phyloP scores from a whole-genome alignment of 1,284 basidiomycete species.

The Malassezia slooffiae region DNA sequence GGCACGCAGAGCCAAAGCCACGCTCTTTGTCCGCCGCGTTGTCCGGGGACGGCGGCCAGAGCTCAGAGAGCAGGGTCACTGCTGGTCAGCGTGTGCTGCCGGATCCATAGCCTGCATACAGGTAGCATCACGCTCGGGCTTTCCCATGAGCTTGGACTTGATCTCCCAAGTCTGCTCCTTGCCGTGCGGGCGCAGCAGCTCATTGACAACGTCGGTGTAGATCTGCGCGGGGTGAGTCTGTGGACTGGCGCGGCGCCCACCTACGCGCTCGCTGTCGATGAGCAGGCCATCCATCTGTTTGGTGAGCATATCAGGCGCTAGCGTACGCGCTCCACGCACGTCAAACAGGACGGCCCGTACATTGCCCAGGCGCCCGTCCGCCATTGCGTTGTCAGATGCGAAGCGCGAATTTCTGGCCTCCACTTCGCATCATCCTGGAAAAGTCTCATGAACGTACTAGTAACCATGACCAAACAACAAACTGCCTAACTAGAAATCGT shows the following conservation, averaged over 20 bases:
- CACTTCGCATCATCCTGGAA: no score
- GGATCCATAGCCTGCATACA: no score
- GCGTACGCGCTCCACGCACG: not conserved
- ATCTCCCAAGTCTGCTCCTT: slow-evolving; percentile 47
- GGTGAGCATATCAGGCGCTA: no score
- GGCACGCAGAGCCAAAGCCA: slow-evolving; percentile 30
- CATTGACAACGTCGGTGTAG: slow-evolving; percentile 45
- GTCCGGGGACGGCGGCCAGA: slow-evolving; percentile 31
- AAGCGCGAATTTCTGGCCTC: no score
- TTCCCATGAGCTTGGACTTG: slow-evolving; percentile 46
- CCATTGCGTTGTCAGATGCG: no score
- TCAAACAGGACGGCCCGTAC: slow-evolving; percentile 32
- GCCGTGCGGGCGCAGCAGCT: slow-evolving; percentile 40
- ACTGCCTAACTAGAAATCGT: no score
- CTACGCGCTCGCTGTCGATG: slow-evolving; percentile 37
- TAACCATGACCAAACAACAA: no score
- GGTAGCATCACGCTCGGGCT: slow-evolving; percentile 41
- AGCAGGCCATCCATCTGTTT: slow-evolving; percentile 45
- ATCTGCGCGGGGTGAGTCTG: slow-evolving; percentile 15
- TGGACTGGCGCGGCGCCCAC: not conserved
- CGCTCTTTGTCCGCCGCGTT: slow-evolving; percentile 14
- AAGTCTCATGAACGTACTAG: no score
- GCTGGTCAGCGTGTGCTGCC: not conserved
- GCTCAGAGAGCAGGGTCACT: slow-evolving; percentile 29
- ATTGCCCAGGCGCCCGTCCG: no score